Evolutionary conservation across 225 moss, liverwort and hornwort genomes (phyloP).

Genomic region (Thuidium tamariscinum): DNA sequence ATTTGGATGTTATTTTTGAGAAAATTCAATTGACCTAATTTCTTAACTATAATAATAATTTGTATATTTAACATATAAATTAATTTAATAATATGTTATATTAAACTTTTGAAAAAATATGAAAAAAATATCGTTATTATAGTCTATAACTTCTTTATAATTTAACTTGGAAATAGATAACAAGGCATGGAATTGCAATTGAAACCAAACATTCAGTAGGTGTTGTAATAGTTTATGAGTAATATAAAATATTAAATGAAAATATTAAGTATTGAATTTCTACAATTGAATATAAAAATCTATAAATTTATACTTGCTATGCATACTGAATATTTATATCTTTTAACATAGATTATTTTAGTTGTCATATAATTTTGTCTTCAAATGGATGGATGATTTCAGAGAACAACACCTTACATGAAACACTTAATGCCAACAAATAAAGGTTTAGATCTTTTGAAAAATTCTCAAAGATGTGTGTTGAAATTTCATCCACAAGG

Average conservation of each 20-base stretch:
- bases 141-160: background rate
- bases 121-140: no score
- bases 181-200: background rate
- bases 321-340: background rate
- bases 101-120: no score
- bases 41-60: background rate
- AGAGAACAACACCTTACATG: constrained; percentile 28
- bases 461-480: background rate
- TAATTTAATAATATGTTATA: background rate
- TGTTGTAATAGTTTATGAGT: background rate
- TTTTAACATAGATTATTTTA: background rate
- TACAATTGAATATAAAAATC: background rate
- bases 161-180: background rate
- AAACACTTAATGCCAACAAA: constrained; percentile 20
- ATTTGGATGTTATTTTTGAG: background rate
- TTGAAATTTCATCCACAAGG: constrained; percentile 27
- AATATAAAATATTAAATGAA: background rate
- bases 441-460: constrained; percentile 14
- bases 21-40: background rate
- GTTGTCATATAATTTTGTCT: no score
- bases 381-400: background rate
- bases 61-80: background rate
- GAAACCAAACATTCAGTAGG: background rate
- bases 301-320: background rate
- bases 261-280: background rate